Evolutionary conservation across 2,329 filamentous ascomycete genomes (phyloP).

Genomic region (Aureobasidium sp.): DNA sequence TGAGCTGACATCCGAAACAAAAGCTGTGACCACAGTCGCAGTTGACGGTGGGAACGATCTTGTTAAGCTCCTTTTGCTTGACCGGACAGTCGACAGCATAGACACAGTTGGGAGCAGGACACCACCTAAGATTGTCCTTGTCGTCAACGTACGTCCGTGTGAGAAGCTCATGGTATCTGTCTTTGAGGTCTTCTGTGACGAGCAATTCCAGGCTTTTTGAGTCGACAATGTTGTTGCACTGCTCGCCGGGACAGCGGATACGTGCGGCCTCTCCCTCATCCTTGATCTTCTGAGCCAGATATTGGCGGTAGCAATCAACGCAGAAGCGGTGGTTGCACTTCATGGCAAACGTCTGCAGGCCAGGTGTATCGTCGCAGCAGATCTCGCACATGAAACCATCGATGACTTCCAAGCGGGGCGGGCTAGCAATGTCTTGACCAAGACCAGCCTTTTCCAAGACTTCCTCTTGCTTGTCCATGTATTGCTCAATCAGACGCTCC

Average conservation of each 20-base stretch:
- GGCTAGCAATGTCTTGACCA: constrained; percentile 53
- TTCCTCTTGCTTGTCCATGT: constrained; percentile 81
- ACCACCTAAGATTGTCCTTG: constrained; percentile 94
- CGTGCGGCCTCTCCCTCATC: constrained; percentile 92
- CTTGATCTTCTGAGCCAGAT: constrained; percentile 84
- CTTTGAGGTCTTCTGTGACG: constrained; percentile 49
- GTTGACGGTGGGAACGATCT: constrained; percentile 80
- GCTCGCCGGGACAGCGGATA: constrained; percentile 86
- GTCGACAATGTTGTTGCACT: constrained; percentile 85
- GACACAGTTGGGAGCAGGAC: constrained; percentile 91
- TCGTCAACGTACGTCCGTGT: constrained; percentile 96
- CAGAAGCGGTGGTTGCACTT: constrained; percentile 94
- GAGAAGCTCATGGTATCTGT: constrained; percentile 76
- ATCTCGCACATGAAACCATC: constrained; percentile 87
- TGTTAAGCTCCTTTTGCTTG: constrained; percentile 78
- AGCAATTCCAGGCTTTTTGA: constrained; percentile 79
- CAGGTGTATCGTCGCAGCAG: constrained; percentile 81
- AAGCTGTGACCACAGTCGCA: constrained; percentile 82
- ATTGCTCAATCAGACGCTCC: constrained; percentile 86
- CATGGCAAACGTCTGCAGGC: constrained; percentile 80
- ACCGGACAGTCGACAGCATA: constrained; percentile 85
- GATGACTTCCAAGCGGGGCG: constrained; percentile 63
- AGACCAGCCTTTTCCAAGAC: constrained; percentile 81
- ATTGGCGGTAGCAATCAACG: constrained; percentile 84
- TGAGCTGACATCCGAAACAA: constrained; percentile 88